Base-by-base conservation (phyloP, 2,329 filamentous ascomycete species). In the Calonectria hongkongensis region DNA sequence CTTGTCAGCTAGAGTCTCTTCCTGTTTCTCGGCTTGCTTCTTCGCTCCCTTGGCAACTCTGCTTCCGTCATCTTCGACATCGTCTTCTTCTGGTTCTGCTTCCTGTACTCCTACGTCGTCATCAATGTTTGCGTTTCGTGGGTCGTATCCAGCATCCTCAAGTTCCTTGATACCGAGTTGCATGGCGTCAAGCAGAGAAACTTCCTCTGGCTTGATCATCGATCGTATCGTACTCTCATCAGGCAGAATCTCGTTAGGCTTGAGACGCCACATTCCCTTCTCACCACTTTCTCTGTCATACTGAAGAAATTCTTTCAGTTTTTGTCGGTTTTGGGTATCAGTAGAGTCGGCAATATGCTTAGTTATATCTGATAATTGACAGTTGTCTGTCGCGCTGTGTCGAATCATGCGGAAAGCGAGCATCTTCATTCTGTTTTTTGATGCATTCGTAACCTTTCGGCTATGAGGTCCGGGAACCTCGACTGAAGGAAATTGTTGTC, bases 401-500 rank as follows among this genome's bases (percentile, higher is more conserved):
- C 93, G 91, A 79, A 98, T 94, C 82, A 98, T 92, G 64, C 97
- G 94, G 83, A 95, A 98, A 0, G 95, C 94, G 47, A 99, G 92
- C 93, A 98, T 98, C 87, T 97, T 98, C 84, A 99, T 92, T 43
- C 97, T 92, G 84, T 97, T 98, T 87, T 99, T 99, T 43, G 95
- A 93, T n/a, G 96, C 95, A 70, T 97, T 98, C 0, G 97, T 99
- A 36, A 98, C 96, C 83, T 97, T 98, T 73, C 97, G 91, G 45
- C 95, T 97, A 82, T 98, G 96, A 3, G 96, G 96, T 0, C 96
- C 96, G 3, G 97, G 97, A 6, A 99, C 94, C 79, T 98, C 96
- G 36, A 96, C 92, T 0, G 94, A 95, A 1, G 97, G 97, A 80
- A 98, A 95, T 69, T 96, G 94, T 82, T 99, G 97, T 8, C 97